Percentiles rank a stretch among this genome's conserved stretches.
Evolutionary conservation across 1,284 basidiomycete species (phyloP).

Genomic region (Pseudozyma sp.): DNA sequence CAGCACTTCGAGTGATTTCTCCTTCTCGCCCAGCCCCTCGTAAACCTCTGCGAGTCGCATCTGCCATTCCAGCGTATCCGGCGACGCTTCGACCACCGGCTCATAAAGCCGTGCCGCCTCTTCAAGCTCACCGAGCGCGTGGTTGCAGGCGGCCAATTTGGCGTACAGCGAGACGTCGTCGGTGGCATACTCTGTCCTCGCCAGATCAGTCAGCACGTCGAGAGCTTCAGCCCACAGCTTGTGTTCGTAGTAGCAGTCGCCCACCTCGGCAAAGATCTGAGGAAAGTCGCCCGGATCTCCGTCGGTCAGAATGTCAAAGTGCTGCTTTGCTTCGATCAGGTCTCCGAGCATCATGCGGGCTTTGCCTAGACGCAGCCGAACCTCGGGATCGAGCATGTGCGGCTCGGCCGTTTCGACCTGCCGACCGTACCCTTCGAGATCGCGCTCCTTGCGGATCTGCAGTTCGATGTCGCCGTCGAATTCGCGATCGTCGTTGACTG

Average conservation of each 20-base stretch:
- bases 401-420: slow-evolving; percentile 69
- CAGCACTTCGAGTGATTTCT: slow-evolving; percentile 85
- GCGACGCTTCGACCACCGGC: slow-evolving; percentile 79
- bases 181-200: slow-evolving; percentile 31
- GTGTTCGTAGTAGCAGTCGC: slow-evolving; percentile 60
- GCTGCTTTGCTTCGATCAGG: slow-evolving; percentile 80
- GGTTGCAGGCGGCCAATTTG: slow-evolving; percentile 61
- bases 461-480: slow-evolving; percentile 74
- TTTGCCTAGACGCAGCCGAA: slow-evolving; percentile 86
- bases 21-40: slow-evolving; percentile 80
- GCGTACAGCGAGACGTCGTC: slow-evolving; percentile 55
- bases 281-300: slow-evolving; percentile 48
- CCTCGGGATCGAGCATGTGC: slow-evolving; percentile 80
- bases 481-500: slow-evolving; percentile 81
- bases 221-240: slow-evolving; percentile 56
- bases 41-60: slow-evolving; percentile 81
- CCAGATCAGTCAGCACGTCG: slow-evolving; percentile 48
- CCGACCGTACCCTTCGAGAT: slow-evolving; percentile 63
- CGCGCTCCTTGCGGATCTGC: slow-evolving; percentile 40
- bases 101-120: slow-evolving; percentile 57
- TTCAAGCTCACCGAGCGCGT: slow-evolving; percentile 48
- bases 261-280: slow-evolving; percentile 56
- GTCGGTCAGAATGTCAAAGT: slow-evolving; percentile 57
- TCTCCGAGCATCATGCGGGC: slow-evolving; percentile 85
- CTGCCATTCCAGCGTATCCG: slow-evolving; percentile 76